Percentiles rank a stretch among this genome's conserved stretches.
phyloP scores from a whole-genome alignment of 2,329 filamentous ascomycete genomes.

The Elsinoe fawcettii region DNA sequence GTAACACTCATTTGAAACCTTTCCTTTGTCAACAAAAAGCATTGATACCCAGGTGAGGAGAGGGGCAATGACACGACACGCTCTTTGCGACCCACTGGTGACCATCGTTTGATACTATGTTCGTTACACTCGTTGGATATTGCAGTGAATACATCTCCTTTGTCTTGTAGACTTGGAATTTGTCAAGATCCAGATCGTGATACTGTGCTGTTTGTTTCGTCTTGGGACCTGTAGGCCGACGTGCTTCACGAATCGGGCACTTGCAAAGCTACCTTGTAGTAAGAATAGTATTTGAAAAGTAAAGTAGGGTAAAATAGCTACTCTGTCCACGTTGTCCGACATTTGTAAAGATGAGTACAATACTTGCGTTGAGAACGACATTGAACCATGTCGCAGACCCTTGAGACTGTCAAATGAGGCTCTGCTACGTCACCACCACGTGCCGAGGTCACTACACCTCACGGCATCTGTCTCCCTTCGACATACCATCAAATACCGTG shows the following conservation, averaged over 20 bases:
- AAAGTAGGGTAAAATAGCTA: neutral
- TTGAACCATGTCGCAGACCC: neutral
- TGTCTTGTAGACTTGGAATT: neutral
- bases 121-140: constrained; percentile 2
- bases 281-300: neutral
- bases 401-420: neutral
- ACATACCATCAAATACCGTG: neutral
- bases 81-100: constrained; percentile 8
- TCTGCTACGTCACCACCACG: neutral
- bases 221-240: neutral
- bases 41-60: neutral
- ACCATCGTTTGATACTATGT: constrained; percentile 3
- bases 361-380: neutral
- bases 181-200: neutral
- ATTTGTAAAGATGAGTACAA: neutral
- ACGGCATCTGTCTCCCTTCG: neutral
- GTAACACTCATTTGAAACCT: neutral
- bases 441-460: neutral
- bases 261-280: neutral
- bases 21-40: constrained; percentile 6
- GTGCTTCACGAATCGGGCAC: neutral
- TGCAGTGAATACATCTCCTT: neutral
- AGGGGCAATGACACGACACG: neutral
- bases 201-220: neutral
- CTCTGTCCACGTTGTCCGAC: neutral